Base-by-base conservation (phyloP, 768 basidiomycete species). In the Tylopilus balloui region DNA sequence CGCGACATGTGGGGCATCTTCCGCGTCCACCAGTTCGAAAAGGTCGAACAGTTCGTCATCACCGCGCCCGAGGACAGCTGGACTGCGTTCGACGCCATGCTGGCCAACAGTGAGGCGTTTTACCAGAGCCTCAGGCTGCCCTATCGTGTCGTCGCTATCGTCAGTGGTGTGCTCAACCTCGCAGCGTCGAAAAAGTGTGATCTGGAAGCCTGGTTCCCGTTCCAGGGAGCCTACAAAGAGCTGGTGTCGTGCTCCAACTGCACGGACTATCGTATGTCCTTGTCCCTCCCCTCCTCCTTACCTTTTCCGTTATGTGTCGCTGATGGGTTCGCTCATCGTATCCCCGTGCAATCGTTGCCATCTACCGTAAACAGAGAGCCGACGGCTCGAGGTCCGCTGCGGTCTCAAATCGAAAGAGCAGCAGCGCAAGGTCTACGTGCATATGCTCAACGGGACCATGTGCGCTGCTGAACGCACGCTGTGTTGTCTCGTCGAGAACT, bases 1-100 rank as follows among this genome's bases (percentile, higher is more conserved):
- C 86, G 92, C 47, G 96, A 99, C 59, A 97, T 95, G 78, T 97
- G 96, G 93, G 96, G 96, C 49, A 97, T 98, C 70, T 99, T 99
- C 84, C 90, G 96, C 20, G 95, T 99, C 47, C 96, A 99, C 66
- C 96, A 99, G 70, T 99, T 99, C 57, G 96, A 99, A 73, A 99
- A 99, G 75, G 80, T 99, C 45, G 96, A 99, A 67, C 84, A 98
- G 75, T 98, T 98, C 71, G 84, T 88, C 73, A 79, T 99, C 59
- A 97, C 95, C 7, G 87, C 92, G 21, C 94, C 96, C 1, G 86
- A 89, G 57, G 87, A 92, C 66, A 95, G 93, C 64, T 93, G 94
- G 86, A 86, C 83, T 67, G 87, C 85, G 80, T 88, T 98, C 60
- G 88, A 99, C 51, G 73, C 73, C 51, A 99, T 98, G 96, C 63